Base-by-base conservation (phyloP, 2,329 filamentous ascomycete species). In the Rhinocladiella similis region DNA sequence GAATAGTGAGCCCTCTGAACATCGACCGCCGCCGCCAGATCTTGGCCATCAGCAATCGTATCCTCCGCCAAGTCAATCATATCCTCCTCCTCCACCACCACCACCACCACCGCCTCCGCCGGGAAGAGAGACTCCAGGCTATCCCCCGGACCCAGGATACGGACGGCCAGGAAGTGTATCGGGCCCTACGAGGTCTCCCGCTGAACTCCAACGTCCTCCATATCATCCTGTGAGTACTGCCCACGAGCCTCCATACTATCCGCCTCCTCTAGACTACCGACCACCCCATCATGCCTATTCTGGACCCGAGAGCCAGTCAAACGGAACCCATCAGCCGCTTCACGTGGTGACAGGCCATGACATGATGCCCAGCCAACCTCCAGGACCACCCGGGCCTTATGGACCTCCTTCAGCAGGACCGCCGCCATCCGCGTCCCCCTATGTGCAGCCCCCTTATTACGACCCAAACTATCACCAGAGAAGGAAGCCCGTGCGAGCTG, bases 261-360 rank as follows among this genome's bases (percentile, higher is more conserved):
- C 56, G 20, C 27, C 50, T 36, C 56, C 63, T 25, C 41, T 53
- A 12, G 64, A 66, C 51, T 65, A 64, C 43, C 52, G 63, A 51
- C 33, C 48, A 35, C 29, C 29, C 29, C 59, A 61, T 47, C 62
- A 59, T 57, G 58, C 55, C 33, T 66, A 66, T 58, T 47, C 53
- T 51, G 61, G 42, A 9, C 58, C 60, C 5, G 62, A 64, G n/a
- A 50, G 33, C 36, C 63, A 60, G 47, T 50, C 59, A 16, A 62
- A 62, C 60, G 64, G 56, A 49, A 53, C 55, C 50, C 63, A 53
- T 14, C 56, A 56, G 35, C 53, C 57, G 3, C 59, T 63, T 36
- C 64, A 66, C 50, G 58, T 61, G 19, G 45, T 61, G 42, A 65
- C 64, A 20, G 57, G 55, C 33, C 64, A 63, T 62, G 64, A 66